A percentile compares a stretch with the other conserved stretches of the same genome.
phyloP scores from a whole-genome alignment of 345 rosid species.

The Bruguiera parviflora region DNA sequence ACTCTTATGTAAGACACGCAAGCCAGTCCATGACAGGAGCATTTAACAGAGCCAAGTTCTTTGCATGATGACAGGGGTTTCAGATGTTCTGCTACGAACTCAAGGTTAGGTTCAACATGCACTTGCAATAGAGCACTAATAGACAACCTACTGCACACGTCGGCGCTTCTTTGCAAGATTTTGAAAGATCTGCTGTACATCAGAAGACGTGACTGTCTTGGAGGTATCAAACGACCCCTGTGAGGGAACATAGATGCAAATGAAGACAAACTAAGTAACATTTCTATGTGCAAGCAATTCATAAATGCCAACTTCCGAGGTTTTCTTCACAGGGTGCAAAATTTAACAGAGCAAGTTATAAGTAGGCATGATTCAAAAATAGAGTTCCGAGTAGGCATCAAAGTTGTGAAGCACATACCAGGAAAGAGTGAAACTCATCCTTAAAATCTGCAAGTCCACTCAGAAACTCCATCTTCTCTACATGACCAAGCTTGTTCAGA shows the following conservation, averaged over 20 bases:
- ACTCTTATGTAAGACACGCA: too few species aligned
- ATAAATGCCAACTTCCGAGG: neutral
- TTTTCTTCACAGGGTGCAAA: neutral
- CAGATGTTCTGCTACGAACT: too few species aligned
- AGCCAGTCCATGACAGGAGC: too few species aligned
- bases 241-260: slow-evolving; percentile 5
- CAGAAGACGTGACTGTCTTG: slow-evolving; percentile 73
- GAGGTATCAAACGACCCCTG: slow-evolving; percentile 81
- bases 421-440: slow-evolving; percentile 59
- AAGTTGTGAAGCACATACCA: slow-evolving; percentile 43
- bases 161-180: slow-evolving; percentile 85
- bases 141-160: slow-evolving; percentile 44
- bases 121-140: neutral
- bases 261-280: neutral
- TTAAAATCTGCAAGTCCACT: slow-evolving; percentile 82
- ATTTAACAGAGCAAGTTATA: neutral
- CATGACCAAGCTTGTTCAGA: slow-evolving; percentile 71
- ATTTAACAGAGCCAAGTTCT: too few species aligned
- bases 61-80: too few species aligned
- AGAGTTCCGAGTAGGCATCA: too few species aligned
- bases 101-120: too few species aligned
- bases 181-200: slow-evolving; percentile 78
- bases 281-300: neutral
- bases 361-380: too few species aligned
- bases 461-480: slow-evolving; percentile 87